A percentile compares a stretch with the other conserved stretches of the same genome.
Conservation (phyloP, 2,329 filamentous ascomycete species). For the Hypomyces perniciosus region DNA sequence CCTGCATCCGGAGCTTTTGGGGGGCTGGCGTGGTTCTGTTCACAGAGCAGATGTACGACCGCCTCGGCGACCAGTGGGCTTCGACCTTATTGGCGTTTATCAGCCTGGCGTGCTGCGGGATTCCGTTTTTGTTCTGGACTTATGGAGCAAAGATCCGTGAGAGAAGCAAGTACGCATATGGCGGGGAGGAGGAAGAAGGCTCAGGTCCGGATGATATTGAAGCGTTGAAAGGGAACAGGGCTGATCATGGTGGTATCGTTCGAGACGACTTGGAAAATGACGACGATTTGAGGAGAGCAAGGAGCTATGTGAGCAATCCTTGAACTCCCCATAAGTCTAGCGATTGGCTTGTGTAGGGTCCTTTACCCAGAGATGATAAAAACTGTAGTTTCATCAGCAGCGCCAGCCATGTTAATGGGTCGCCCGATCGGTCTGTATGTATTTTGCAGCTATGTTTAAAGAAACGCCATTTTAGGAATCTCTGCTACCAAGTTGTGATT, state of each 20-base stretch:
- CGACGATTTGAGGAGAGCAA: slow-evolving; percentile 36
- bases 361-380: too few relatives aligned
- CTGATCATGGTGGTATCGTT: slow-evolving; percentile 19
- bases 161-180: slow-evolving; percentile 67
- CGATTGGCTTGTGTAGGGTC: too few relatives aligned
- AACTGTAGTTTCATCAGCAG: too few relatives aligned
- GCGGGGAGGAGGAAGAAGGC: slow-evolving; percentile 44
- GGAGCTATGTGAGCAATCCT: slow-evolving; percentile 43
- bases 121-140: slow-evolving; percentile 77
- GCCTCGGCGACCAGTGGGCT: slow-evolving; percentile 71
- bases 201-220: slow-evolving; percentile 30
- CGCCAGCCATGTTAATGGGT: too few relatives aligned
- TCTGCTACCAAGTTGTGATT: too few relatives aligned
- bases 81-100: slow-evolving; percentile 67
- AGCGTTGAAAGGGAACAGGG: slow-evolving; percentile 24
- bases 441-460: too few relatives aligned
- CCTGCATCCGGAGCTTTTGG: slow-evolving; percentile 73
- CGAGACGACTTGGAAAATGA: slow-evolving; percentile 28
- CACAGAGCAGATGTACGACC: slow-evolving; percentile 72
- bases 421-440: too few relatives aligned
- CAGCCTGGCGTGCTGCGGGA: slow-evolving; percentile 69
- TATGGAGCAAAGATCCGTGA: slow-evolving; percentile 66
- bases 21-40: slow-evolving; percentile 73
- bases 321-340: slow-evolving; percentile 17
- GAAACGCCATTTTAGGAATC: too few relatives aligned